Evolutionary conservation across 768 basidiomycete genomes (phyloP).

Genomic region (Agaricus blazei): DNA sequence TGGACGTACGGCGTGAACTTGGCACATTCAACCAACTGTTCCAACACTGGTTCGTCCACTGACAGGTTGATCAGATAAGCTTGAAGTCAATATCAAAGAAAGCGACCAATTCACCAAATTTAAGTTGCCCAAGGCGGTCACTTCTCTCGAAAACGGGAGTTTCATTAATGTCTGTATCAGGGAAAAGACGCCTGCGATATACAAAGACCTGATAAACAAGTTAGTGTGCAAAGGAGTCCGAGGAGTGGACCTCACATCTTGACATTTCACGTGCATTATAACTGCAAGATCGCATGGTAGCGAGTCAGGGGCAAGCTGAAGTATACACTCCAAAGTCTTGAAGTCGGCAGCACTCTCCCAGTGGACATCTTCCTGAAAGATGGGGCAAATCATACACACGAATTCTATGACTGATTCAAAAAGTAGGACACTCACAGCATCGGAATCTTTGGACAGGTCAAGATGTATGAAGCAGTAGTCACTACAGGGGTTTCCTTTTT

Average conservation of each 20-base stretch:
- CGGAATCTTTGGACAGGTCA: background rate
- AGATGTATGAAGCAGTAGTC: conserved; percentile 8
- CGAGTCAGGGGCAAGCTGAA: conserved; percentile 38
- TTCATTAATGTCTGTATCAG: conserved; percentile 8
- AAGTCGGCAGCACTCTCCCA: conserved; percentile 35
- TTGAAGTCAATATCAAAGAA: background rate
- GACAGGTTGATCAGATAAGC: background rate
- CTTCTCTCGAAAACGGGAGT: background rate
- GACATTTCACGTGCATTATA: conserved; percentile 54
- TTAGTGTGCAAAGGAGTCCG: background rate
- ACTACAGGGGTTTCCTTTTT: conserved; percentile 5
- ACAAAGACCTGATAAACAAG: conserved; percentile 20
- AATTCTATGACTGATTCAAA: background rate
- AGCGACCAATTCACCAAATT: background rate
- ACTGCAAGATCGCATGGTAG: conserved; percentile 50
- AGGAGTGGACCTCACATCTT: conserved; percentile 36
- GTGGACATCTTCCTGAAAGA: conserved; percentile 15
- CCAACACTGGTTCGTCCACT: background rate
- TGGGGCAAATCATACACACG: too few species aligned
- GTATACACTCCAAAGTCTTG: conserved; percentile 31
- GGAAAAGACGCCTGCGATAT: conserved; percentile 17
- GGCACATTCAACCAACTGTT: background rate
- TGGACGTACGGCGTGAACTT: conserved; percentile 21
- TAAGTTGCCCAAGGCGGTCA: background rate
- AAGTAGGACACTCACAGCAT: background rate